These are phyloP conservation scores for Neofusicoccum umdonicola DNA, from an alignment of 2,329 filamentous ascomycete genomes.

Conservation along the genomic window DNA sequence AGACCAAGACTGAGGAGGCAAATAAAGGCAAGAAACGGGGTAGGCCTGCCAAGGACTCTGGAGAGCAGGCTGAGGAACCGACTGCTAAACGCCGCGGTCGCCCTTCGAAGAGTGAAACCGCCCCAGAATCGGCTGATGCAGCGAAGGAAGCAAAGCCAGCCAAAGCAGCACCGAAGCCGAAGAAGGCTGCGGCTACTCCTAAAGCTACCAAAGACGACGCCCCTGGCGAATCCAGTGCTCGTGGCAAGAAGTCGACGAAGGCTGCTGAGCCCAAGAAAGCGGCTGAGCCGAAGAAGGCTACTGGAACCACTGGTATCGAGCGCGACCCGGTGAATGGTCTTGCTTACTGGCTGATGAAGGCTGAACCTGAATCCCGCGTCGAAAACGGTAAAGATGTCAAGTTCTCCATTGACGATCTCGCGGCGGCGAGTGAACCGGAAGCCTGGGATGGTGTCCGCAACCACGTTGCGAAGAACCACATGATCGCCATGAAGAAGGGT, in stretches of 20 bases:
- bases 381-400: slow-evolving; percentile 86
- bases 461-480: slow-evolving; percentile 73
- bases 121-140: background rate
- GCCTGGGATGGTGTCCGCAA: slow-evolving; percentile 77
- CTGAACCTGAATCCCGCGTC: slow-evolving; percentile 76
- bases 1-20: background rate
- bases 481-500: slow-evolving; percentile 85
- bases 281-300: background rate
- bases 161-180: slow-evolving; percentile 5
- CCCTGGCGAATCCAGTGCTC: background rate
- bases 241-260: slow-evolving; percentile 4
- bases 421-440: slow-evolving; percentile 70
- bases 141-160: background rate
- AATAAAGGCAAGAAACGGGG: background rate
- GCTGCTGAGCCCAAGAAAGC: background rate
- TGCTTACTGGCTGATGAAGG: slow-evolving; percentile 51
- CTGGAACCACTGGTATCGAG: background rate
- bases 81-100: slow-evolving; percentile 12
- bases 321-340: slow-evolving; percentile 3
- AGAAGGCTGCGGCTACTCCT: background rate
- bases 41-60: background rate
- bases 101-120: slow-evolving; percentile 2
- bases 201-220: background rate
- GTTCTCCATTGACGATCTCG: slow-evolving; percentile 91
- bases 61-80: slow-evolving; percentile 14